These are phyloP conservation scores for Furcasterigmium furcatum DNA, from an alignment of 2,329 filamentous ascomycete genomes.

Conservation along the genomic window DNA sequence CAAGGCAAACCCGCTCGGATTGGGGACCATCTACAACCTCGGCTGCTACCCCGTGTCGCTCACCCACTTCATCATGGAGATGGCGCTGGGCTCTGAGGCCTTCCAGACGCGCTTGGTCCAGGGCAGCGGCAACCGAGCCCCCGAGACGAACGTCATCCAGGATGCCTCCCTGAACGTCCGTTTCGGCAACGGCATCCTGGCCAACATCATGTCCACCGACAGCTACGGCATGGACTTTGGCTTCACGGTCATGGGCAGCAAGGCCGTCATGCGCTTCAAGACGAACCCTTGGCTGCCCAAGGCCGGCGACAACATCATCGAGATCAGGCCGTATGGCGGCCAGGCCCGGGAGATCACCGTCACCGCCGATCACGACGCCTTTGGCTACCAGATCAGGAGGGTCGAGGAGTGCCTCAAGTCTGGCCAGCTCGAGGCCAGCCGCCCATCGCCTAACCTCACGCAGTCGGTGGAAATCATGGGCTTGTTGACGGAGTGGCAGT, in stretches of 20 bases:
- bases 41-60: conserved; percentile 23
- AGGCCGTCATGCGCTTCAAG: conserved; percentile 16
- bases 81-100: conserved; percentile 14
- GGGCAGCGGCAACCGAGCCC: conserved; percentile 17
- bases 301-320: conserved; percentile 18
- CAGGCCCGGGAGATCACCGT: conserved; percentile 15
- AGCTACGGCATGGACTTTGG: conserved; percentile 20
- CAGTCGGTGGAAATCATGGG: conserved; percentile 21
- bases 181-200: conserved; percentile 17
- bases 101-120: conserved; percentile 12
- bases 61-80: conserved; percentile 19
- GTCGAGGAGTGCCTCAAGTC: conserved; percentile 17
- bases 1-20: conserved; percentile 20
- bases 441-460: conserved; percentile 18
- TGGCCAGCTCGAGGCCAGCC: conserved; percentile 13
- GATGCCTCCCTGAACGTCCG: conserved; percentile 17
- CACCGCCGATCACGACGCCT: conserved; percentile 15
- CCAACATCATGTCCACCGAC: conserved; percentile 20
- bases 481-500: conserved; percentile 20
- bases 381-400: conserved; percentile 17
- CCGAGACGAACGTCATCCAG: conserved; percentile 13
- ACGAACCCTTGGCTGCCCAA: conserved; percentile 22
- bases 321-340: conserved; percentile 16
- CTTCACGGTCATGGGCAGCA: conserved; percentile 18
- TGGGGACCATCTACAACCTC: conserved; percentile 24